A percentile compares a stretch with the other conserved stretches of the same genome.
These are phyloP conservation scores for Gentiana straminea DNA, from an alignment of 257 asterid species.

Conservation along the genomic window DNA sequence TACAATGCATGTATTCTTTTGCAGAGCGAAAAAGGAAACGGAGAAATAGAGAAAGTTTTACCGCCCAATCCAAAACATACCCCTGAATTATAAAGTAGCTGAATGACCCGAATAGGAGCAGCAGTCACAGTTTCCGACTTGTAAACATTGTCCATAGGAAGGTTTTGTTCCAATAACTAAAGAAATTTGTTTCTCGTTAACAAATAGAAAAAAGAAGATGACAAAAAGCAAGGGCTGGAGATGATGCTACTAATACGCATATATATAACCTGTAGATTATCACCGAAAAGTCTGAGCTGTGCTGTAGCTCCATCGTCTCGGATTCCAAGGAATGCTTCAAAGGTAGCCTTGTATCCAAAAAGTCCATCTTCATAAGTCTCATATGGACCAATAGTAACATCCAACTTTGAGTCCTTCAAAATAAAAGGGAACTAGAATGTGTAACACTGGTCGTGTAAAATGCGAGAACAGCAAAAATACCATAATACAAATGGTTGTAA, in stretches of 20 bases:
- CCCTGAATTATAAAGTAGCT: conserved; percentile 80
- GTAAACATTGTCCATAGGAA: conserved; percentile 71
- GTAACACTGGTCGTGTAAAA: conserved; percentile 3
- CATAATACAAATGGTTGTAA: too few relatives aligned
- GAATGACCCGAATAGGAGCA: conserved; percentile 94
- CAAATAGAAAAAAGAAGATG: conserved; percentile 5
- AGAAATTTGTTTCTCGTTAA: conserved; percentile 13
- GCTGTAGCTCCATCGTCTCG: conserved; percentile 88
- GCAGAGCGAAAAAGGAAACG: too few relatives aligned
- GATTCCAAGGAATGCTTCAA: conserved; percentile 86
- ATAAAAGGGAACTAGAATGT: conserved; percentile 7
- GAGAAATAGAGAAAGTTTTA: neutral
- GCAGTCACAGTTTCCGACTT: conserved; percentile 74
- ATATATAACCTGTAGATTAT: conserved; percentile 63
- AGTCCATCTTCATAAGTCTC: conserved; percentile 92
- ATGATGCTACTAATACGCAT: conserved; percentile 8
- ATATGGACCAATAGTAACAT: conserved; percentile 89
- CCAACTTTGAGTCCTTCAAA: conserved; percentile 84
- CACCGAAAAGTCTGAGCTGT: conserved; percentile 80
- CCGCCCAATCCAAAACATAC: conserved; percentile 27
- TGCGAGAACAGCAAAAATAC: neutral
- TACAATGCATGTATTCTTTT: too few relatives aligned
- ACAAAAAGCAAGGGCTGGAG: neutral
- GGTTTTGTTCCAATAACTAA: conserved; percentile 86
- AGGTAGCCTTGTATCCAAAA: conserved; percentile 97